Conservation (phyloP, 257 asterid species). For the Galeopsis tetrahit region DNA sequence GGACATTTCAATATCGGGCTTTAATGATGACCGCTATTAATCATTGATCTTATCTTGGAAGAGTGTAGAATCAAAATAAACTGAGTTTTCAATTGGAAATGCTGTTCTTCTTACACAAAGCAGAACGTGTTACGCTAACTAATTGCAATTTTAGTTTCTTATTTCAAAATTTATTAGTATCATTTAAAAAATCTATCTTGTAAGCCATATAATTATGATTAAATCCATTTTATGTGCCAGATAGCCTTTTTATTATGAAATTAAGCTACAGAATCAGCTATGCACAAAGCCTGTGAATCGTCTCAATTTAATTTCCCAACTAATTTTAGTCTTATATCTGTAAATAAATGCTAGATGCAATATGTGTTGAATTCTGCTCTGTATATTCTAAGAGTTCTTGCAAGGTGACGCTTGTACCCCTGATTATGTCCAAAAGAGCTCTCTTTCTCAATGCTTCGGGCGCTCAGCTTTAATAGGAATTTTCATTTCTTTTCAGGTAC, state of each 20-base stretch:
- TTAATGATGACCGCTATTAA: neutral
- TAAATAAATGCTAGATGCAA: constrained; percentile 8
- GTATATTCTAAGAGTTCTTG: constrained; percentile 11
- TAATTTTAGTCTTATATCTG: neutral
- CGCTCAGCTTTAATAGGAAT: constrained; percentile 23
- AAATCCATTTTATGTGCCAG: constrained; percentile 9
- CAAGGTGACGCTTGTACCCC: constrained; percentile 15
- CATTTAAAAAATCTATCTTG: neutral
- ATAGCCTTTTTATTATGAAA: constrained; percentile 1
- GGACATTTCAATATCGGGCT: neutral
- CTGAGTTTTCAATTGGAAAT: neutral
- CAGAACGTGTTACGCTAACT: neutral
- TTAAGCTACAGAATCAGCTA: constrained; percentile 4
- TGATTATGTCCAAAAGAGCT: neutral
- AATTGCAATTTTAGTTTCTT: constrained; percentile 10
- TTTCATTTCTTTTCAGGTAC: constrained; percentile 58
- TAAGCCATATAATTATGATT: neutral
- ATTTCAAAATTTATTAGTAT: neutral
- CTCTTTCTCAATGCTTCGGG: neutral
- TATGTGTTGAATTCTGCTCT: constrained; percentile 1
- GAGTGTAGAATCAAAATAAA: neutral
- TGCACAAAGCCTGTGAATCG: neutral
- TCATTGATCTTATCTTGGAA: neutral
- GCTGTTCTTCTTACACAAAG: neutral
- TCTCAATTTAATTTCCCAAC: constrained; percentile 21